Base-by-base conservation (phyloP, 345 rosid species). In the Camelina hispida region DNA sequence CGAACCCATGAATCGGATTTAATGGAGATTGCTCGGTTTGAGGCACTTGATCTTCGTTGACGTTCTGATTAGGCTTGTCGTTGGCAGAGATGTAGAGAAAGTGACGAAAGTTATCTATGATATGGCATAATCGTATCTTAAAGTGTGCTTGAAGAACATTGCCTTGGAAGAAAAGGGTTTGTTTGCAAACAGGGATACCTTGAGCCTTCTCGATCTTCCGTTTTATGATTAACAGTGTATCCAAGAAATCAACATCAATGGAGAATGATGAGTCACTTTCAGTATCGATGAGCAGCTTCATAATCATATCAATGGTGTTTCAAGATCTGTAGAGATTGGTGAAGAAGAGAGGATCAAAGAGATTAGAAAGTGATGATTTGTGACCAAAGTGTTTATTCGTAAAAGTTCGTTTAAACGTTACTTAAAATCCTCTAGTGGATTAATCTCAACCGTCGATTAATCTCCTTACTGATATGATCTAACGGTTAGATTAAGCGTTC, bases 151-250 rank as follows among this genome's bases (percentile, higher is more conserved):
- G 0, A 35, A 14, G 82, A 61, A 85, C 63, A 10, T 76, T 78
- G 66, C 83, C 90, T 5, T 91, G 56, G 85, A 88, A 87, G 51
- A 81, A 68, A 43, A 90, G 78, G 11, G 4, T 37, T 37, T 37
- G 42, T 9, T 9, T 37, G 42, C 3, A 37, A 37, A 37, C 12
- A 9, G 92, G 87, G 2, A 89, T 81, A 6, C 80, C 72, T 18
- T 83, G 89, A 83, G 81, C 83, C 66, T 83, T 86, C 7, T 84
- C 80, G 15, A 94, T 80, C 73, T 87, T 87, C 53, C 82, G 82
- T 77, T 91, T 91, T 82, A 91, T 86, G 40, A 78, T 86, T 0
- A 82, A 76, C 38, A 94, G 81, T 1, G 90, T 85, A 52, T 90
- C 95, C 12, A 73, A 73, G 78, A 32, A 85, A 50, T 84, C 83